These are phyloP conservation scores for Aquilaria agallochum DNA, from an alignment of 441 rosid genomes.

Conservation along the genomic window DNA sequence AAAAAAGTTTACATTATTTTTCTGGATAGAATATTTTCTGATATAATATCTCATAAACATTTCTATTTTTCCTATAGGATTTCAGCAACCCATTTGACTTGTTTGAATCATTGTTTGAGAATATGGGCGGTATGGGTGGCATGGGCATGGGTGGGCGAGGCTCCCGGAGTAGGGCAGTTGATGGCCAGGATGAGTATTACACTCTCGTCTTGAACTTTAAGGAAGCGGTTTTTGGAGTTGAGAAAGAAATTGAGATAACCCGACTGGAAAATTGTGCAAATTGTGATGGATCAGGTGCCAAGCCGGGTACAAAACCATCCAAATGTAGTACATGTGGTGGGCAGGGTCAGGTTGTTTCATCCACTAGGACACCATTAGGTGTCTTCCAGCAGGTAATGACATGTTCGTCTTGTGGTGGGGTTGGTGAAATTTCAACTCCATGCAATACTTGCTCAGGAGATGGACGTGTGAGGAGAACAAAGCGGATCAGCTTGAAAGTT, in stretches of 20 bases:
- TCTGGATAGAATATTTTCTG: constrained; percentile 5
- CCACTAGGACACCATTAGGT: constrained; percentile 92
- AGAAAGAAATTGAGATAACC: constrained; percentile 93
- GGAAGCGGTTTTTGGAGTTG: constrained; percentile 93
- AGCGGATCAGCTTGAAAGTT: constrained; percentile 86
- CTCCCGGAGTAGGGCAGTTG: constrained; percentile 70
- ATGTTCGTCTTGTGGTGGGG: constrained; percentile 77
- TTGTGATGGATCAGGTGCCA: constrained; percentile 91
- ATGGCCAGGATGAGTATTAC: constrained; percentile 94
- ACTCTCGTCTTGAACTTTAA: constrained; percentile 68
- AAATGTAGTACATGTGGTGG: constrained; percentile 92
- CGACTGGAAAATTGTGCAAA: constrained; percentile 84
- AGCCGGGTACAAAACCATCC: constrained; percentile 75
- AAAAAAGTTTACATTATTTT: background rate
- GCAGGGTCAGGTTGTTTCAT: constrained; percentile 91
- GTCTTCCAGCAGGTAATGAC: constrained; percentile 98
- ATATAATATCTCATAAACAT: background rate
- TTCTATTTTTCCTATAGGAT: constrained; percentile 43
- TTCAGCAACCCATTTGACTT: constrained; percentile 96
- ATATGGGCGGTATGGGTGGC: constrained; percentile 81
- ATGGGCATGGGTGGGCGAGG: constrained; percentile 77
- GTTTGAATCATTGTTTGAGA: constrained; percentile 85
- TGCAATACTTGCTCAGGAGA: constrained; percentile 90
- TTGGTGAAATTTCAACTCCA: constrained; percentile 75
- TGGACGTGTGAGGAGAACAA: constrained; percentile 82